Evolutionary conservation across 106 monocot genomes (phyloP).

Genomic region (Ottelia alismoides): DNA sequence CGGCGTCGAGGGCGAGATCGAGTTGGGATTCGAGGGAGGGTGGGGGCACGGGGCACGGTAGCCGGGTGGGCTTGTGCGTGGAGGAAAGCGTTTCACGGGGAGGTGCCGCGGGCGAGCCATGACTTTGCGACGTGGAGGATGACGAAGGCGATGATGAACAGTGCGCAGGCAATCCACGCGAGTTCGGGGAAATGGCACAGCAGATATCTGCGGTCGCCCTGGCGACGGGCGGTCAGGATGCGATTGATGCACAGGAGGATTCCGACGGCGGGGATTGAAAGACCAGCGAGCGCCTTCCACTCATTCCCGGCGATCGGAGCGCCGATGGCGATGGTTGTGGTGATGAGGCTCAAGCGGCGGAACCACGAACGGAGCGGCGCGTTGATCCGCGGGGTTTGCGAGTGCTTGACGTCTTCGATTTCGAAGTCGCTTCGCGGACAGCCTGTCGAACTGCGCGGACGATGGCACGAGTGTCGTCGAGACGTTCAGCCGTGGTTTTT

Average conservation of each 20-base stretch:
- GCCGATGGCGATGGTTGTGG: no score
- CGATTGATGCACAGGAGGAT: not conserved
- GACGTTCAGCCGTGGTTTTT: no score
- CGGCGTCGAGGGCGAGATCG: not conserved
- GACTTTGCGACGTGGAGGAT: not conserved
- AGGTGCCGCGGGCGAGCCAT: not conserved
- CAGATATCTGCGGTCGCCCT: not conserved
- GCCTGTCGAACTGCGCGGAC: no score
- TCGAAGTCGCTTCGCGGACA: no score
- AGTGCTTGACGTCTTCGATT: no score
- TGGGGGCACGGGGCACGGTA: not conserved
- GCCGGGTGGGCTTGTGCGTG: not conserved
- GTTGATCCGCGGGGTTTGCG: no score
- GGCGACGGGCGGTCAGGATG: not conserved
- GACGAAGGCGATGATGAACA: not conserved
- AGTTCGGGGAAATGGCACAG: not conserved
- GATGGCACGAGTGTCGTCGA: no score
- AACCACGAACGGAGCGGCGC: no score
- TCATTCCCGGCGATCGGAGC: no score
- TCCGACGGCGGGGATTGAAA: no score
- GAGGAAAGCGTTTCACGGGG: not conserved
- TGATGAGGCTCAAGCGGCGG: no score
- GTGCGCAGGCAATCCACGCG: not conserved
- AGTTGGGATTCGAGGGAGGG: not conserved
- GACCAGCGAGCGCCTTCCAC: no score